Conservation (phyloP, 257 asterid species). For the Petunia secreta region DNA sequence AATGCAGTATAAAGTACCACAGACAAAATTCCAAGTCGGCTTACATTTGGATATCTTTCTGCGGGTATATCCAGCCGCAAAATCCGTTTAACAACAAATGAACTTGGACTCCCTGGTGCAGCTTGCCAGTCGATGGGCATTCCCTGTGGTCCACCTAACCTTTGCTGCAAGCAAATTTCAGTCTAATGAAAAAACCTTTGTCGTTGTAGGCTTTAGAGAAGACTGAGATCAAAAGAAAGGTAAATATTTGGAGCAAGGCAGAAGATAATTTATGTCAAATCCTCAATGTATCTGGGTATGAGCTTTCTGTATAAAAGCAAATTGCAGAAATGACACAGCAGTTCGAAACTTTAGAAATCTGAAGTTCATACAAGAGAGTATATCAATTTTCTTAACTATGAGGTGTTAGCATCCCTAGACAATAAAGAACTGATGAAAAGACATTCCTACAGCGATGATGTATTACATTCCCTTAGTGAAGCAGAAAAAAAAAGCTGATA, state of each 20-base stretch:
- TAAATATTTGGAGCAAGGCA: not conserved
- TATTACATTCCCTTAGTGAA: not conserved
- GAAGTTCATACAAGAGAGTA: not conserved
- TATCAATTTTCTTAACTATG: too few species aligned
- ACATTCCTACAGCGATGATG: too few species aligned
- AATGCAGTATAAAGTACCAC: not conserved
- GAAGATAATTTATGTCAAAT: not conserved
- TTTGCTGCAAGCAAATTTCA: slow-evolving; percentile 39
- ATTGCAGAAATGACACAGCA: not conserved
- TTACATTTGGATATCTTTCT: slow-evolving; percentile 76
- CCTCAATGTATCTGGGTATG: not conserved
- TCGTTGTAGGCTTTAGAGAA: too few species aligned
- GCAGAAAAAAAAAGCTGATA: not conserved
- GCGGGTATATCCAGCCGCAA: slow-evolving; percentile 82
- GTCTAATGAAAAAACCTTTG: too few species aligned
- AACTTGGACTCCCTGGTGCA: slow-evolving; percentile 63
- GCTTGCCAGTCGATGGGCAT: slow-evolving; percentile 74
- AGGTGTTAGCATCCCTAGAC: not conserved
- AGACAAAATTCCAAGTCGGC: slow-evolving; percentile 30
- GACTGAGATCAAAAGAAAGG: not conserved
- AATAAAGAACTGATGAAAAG: not conserved
- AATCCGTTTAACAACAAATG: slow-evolving; percentile 54
- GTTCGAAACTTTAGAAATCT: not conserved
- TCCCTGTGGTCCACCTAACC: slow-evolving; percentile 58
- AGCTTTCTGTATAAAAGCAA: not conserved